A percentile compares a stretch with the other conserved stretches of the same genome.
Conservation (phyloP, 371 early-diverging fungal species). For the Batkoa obscura region DNA sequence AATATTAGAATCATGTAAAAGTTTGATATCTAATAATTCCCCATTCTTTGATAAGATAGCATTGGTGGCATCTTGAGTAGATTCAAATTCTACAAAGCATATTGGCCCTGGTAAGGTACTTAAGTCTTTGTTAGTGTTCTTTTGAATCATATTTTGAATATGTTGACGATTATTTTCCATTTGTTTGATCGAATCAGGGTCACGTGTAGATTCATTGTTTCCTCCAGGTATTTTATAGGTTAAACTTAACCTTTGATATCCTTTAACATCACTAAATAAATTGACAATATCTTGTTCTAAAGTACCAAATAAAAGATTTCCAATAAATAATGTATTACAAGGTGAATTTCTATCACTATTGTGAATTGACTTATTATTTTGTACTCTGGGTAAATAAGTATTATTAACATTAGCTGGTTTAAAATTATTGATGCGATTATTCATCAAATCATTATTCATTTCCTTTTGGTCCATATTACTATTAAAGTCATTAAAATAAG, state of each 20-base stretch:
- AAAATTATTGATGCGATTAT: too few relatives aligned
- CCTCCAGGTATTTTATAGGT: slow-evolving; percentile 25
- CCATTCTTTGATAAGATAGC: slow-evolving; percentile 71
- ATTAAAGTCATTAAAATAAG: too few relatives aligned
- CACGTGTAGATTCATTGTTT: slow-evolving; percentile 8
- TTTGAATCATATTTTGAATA: too few relatives aligned
- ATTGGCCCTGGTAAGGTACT: slow-evolving; percentile 40
- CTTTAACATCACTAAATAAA: slow-evolving; percentile 49
- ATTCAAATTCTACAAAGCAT: slow-evolving; percentile 86
- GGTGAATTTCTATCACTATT: slow-evolving; percentile 82
- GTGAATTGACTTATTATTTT: background rate
- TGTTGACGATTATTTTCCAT: too few relatives aligned
- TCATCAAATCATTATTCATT: too few relatives aligned
- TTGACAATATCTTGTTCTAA: slow-evolving; percentile 62
- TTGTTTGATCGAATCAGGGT: too few relatives aligned
- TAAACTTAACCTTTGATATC: slow-evolving; percentile 74
- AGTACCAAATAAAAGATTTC: slow-evolving; percentile 68
- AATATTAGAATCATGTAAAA: slow-evolving; percentile 30
- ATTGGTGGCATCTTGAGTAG: slow-evolving; percentile 62
- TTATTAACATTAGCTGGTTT: too few relatives aligned
- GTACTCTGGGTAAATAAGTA: too few relatives aligned
- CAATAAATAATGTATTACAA: slow-evolving; percentile 93
- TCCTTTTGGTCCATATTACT: too few relatives aligned
- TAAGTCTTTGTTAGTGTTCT: too few relatives aligned
- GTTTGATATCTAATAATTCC: slow-evolving; percentile 11